phyloP scores from a whole-genome alignment of 306 rosid species.

The Gleditsia sinensis region DNA sequence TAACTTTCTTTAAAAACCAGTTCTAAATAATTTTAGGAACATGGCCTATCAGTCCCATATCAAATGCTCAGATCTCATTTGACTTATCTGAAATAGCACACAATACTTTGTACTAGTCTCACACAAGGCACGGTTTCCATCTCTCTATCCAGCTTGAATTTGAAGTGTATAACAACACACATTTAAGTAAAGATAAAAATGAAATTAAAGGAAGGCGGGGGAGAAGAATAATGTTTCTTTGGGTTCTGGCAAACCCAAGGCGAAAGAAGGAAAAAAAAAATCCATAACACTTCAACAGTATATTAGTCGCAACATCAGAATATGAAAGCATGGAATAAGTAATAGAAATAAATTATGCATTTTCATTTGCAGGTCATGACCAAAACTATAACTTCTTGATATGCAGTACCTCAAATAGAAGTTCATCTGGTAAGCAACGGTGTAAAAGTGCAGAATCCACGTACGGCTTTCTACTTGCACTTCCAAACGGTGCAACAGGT shows the following conservation, averaged over 20 bases:
- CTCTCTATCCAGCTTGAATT: background rate
- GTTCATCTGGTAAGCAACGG: slow-evolving; percentile 80
- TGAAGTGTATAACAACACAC: background rate
- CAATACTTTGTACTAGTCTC: background rate
- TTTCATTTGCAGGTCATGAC: background rate
- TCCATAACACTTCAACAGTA: background rate
- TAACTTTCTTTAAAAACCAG: background rate
- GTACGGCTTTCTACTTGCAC: slow-evolving; percentile 72
- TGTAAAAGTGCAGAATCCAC: slow-evolving; percentile 78
- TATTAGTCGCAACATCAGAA: background rate
- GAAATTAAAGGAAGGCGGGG: background rate
- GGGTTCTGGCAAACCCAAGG: background rate
- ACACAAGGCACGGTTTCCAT: background rate
- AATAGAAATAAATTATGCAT: background rate
- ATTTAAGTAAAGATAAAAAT: background rate
- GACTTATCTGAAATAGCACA: slow-evolving; percentile 15
- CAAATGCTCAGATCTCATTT: background rate
- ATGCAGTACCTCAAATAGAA: slow-evolving; percentile 77
- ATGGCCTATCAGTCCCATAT: background rate
- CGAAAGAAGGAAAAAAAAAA: background rate
- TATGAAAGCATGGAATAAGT: background rate
- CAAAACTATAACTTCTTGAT: slow-evolving; percentile 3
- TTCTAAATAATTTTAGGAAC: slow-evolving; percentile 5
- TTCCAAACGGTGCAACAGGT: slow-evolving; percentile 95
- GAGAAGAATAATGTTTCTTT: too few relatives aligned